Evolutionary conservation across 495 filamentous ascomycete genomes (phyloP).

Genomic region (Tuber brumale): DNA sequence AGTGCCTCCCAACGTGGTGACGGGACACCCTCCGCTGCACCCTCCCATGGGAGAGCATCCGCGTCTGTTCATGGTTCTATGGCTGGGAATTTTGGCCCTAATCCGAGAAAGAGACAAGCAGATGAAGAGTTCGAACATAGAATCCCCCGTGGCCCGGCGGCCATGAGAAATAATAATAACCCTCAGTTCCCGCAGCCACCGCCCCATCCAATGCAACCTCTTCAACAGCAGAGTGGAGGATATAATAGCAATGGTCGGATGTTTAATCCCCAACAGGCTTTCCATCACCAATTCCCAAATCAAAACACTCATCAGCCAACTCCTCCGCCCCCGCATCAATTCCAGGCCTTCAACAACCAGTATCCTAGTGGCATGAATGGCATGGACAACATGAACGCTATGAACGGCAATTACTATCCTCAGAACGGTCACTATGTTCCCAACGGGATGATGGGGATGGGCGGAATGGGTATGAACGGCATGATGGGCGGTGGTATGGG

Average conservation of each 20-base stretch:
- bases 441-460: slow-evolving; percentile 48
- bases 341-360: slow-evolving; percentile 22
- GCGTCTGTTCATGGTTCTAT: slow-evolving; percentile 44
- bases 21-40: slow-evolving; percentile 39
- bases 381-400: slow-evolving; percentile 45
- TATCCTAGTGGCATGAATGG: slow-evolving; percentile 43
- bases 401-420: slow-evolving; percentile 45
- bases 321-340: slow-evolving; percentile 23
- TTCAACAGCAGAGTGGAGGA: slow-evolving; percentile 22
- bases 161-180: slow-evolving; percentile 44
- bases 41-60: slow-evolving; percentile 17
- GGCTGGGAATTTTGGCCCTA: slow-evolving; percentile 14
- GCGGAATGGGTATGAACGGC: slow-evolving; percentile 41
- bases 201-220: slow-evolving; percentile 39
- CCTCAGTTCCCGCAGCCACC: slow-evolving; percentile 37
- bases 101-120: slow-evolving; percentile 70
- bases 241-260: slow-evolving; percentile 33
- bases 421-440: slow-evolving; percentile 40
- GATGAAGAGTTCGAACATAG: slow-evolving; percentile 55
- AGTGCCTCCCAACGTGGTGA: slow-evolving; percentile 41
- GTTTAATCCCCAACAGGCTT: slow-evolving; percentile 34
- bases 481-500: slow-evolving; percentile 45
- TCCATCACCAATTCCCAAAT: slow-evolving; percentile 22
- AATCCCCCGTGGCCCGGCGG: slow-evolving; percentile 45
- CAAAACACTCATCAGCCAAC: slow-evolving; percentile 14